Evolutionary conservation across 495 filamentous ascomycete genomes (phyloP).

Genomic region (Aspergillus kassunensis): DNA sequence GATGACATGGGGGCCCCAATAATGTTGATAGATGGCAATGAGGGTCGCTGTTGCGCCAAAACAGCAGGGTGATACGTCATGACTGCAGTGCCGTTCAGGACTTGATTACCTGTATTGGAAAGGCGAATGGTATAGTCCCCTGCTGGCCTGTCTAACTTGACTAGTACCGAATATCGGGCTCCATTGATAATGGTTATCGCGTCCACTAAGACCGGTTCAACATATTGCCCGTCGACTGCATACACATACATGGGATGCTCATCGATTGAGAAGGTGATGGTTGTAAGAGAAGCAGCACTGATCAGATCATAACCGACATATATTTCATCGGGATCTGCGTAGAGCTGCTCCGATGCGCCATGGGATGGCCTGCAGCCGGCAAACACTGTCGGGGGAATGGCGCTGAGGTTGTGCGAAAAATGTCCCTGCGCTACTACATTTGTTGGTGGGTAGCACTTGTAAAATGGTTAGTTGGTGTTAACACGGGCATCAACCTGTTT

Average conservation of each 20-base stretch:
- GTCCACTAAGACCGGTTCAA: constrained; percentile 32
- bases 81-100: constrained; percentile 32
- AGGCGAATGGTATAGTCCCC: constrained; percentile 38
- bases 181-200: constrained; percentile 29
- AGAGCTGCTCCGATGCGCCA: constrained; percentile 25
- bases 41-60: constrained; percentile 11
- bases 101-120: constrained; percentile 32
- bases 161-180: constrained; percentile 35
- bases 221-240: constrained; percentile 39
- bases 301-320: constrained; percentile 34
- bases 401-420: constrained; percentile 16
- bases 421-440: constrained; percentile 7
- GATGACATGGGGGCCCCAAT: constrained; percentile 30
- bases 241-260: constrained; percentile 42
- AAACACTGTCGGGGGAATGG: constrained; percentile 15
- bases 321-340: constrained; percentile 20
- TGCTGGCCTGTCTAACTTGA: constrained; percentile 30
- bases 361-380: constrained; percentile 29
- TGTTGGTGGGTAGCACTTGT: constrained; percentile 14
- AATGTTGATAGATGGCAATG: constrained; percentile 39
- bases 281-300: constrained; percentile 23
- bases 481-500: too few species aligned
- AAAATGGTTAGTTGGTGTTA: not conserved
- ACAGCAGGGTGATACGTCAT: constrained; percentile 21
- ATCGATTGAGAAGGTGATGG: constrained; percentile 34